A percentile compares a stretch with the other conserved stretches of the same genome.
These are phyloP conservation scores for Leccinum huronense DNA, from an alignment of 1,284 basidiomycete species.

Conservation along the genomic window DNA sequence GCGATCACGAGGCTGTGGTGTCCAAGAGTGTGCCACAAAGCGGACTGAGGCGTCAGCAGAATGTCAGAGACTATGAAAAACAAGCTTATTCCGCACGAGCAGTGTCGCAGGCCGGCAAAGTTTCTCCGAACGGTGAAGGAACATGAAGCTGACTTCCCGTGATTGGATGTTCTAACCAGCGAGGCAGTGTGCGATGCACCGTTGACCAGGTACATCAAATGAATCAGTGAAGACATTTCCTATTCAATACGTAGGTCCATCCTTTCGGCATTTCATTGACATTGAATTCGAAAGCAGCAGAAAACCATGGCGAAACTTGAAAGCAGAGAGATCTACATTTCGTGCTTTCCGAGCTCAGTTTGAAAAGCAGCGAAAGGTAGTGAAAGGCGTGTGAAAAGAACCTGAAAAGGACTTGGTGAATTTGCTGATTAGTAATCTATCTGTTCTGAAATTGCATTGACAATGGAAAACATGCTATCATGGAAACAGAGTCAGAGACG, in stretches of 20 bases:
- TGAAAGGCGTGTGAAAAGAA: no score
- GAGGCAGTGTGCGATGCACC: constrained; percentile 17
- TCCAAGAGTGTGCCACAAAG: constrained; percentile 36
- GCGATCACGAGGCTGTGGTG: constrained; percentile 26
- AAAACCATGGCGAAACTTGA: no score
- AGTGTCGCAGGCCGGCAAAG: background rate
- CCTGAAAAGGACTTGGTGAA: no score
- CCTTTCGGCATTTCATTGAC: constrained; percentile 13
- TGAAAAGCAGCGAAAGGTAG: no score
- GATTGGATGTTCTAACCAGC: constrained; percentile 8
- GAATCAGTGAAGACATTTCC: constrained; percentile 17
- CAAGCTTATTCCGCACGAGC: background rate
- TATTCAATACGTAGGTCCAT: constrained; percentile 13
- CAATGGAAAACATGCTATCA: no score
- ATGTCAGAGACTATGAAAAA: constrained; percentile 24
- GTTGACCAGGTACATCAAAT: constrained; percentile 27
- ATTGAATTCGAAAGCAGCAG: no score
- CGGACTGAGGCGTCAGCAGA: constrained; percentile 23
- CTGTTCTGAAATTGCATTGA: no score
- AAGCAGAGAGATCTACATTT: no score
- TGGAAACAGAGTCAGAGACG: no score
- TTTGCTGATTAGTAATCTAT: no score
- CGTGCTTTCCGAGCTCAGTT: no score
- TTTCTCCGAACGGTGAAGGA: constrained; percentile 2
- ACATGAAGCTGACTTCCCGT: constrained; percentile 7